Evolutionary conservation across 768 basidiomycete genomes (phyloP), one percentile per base, ranked within the genome.

Genomic region (Rhizopogon vulgaris): DNA sequence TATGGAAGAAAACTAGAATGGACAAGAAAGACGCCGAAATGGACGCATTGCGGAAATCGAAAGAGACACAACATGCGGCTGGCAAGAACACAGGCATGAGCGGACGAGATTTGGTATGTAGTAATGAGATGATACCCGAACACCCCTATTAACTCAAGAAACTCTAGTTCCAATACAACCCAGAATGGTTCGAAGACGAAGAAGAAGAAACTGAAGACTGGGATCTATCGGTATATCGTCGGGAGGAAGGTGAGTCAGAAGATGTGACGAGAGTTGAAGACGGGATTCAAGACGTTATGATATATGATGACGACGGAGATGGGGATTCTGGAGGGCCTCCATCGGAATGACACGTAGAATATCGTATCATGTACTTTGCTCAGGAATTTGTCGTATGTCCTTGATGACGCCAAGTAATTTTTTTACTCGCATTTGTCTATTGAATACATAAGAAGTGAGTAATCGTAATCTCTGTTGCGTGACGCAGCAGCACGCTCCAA

Each of bases 21-120:
- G 82, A 93, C 75, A 97, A 97, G 82, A 98, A 97, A 69, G 75
- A 82, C 39, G 95, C 93, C 7, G 94, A 97, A 63, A 71, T 77
- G 43, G 92, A 97, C 51, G 92, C 83, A 0, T 12, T 84, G 55
- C 80, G 80, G 59, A 92, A 89, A 66, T 78, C 90, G 24, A 96
- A 96, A 71, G 85, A 90, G 47, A 63, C 80, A 6, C 86, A 91
- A 57, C 78, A 76, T 58, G 80, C 85, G 3, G 94, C 94, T 3
- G 95, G 94, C 53, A 97, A 97, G 81, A 84, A 73, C 64, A 78
- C 72, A 32, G 96, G 96, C 42, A 93, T 99, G 92, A 91, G 88
- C 53, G 96, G 96, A 48, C 79, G 92, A 70, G 96, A 98, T 71
- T 73, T 99, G 73, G 92, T 94, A 60, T 59, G 82, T 72, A 15